Percentiles rank a stretch among this genome's conserved stretches.
These are phyloP conservation scores for Pythium chondricola DNA, from an alignment of 352 stramenopile genomes.

Conservation along the genomic window DNA sequence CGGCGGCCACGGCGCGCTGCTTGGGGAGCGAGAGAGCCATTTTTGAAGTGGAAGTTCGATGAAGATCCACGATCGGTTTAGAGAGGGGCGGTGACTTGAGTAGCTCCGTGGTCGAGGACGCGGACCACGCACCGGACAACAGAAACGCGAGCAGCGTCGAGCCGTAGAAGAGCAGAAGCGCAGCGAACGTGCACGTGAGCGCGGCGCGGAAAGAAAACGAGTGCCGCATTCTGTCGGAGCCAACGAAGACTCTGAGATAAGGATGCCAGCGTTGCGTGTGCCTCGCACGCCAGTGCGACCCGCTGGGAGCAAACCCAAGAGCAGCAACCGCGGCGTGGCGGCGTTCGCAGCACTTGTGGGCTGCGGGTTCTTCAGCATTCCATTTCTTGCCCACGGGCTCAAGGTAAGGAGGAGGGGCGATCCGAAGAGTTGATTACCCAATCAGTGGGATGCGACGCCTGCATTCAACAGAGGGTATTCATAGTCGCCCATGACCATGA, in stretches of 20 bases:
- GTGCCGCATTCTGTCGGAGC: neutral
- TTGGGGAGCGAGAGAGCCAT: slow-evolving; percentile 18
- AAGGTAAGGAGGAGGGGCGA: slow-evolving; percentile 49
- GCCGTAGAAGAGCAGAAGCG: slow-evolving; percentile 6
- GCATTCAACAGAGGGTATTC: neutral
- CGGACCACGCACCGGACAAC: too few relatives aligned
- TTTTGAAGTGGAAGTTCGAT: neutral
- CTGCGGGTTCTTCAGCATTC: slow-evolving; percentile 67
- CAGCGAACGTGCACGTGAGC: slow-evolving; percentile 7
- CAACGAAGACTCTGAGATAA: too few relatives aligned
- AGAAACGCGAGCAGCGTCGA: slow-evolving; percentile 2
- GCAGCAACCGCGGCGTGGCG: slow-evolving; percentile 33
- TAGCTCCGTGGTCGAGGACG: too few relatives aligned
- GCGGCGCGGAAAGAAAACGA: slow-evolving; percentile 12
- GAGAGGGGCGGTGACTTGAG: too few relatives aligned
- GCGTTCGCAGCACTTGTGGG: slow-evolving; percentile 40
- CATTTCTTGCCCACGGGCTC: slow-evolving; percentile 57
- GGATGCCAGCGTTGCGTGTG: slow-evolving; percentile 10
- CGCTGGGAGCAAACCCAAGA: slow-evolving; percentile 1
- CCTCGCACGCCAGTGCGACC: slow-evolving; percentile 7
- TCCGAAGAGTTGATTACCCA: slow-evolving; percentile 2
- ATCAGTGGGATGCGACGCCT: neutral
- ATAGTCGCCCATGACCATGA: neutral
- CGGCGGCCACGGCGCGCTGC: slow-evolving; percentile 38
- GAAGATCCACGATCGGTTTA: neutral